Evolutionary conservation across 164 flowering plant species (phyloP).

Genomic region (Berberis thunbergii): DNA sequence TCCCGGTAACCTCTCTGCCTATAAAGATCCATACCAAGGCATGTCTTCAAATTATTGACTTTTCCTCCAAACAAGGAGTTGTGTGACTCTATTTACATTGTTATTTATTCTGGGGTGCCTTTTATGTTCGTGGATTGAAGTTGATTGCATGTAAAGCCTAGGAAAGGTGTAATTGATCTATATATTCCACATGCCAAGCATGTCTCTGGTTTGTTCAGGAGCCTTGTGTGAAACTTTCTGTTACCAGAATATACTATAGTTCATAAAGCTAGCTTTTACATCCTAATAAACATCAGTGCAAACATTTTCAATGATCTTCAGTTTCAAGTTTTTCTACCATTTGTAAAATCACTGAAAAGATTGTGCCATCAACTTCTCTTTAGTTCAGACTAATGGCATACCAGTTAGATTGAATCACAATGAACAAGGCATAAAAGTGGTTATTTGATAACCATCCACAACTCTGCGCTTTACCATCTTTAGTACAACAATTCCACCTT

Average conservation of each 20-base stretch:
- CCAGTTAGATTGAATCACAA: too few relatives aligned
- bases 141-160: not conserved
- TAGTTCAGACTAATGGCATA: too few relatives aligned
- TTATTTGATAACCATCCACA: not conserved
- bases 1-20: constrained; percentile 55
- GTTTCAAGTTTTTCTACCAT: not conserved
- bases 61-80: not conserved
- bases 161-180: not conserved
- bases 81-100: not conserved
- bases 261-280: too few relatives aligned
- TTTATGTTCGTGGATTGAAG: not conserved
- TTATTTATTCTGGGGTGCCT: not conserved
- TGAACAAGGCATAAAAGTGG: too few relatives aligned
- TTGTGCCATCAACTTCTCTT: too few relatives aligned
- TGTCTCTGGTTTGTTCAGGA: not conserved
- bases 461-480: not conserved
- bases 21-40: constrained; percentile 40
- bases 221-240: too few relatives aligned
- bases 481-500: not conserved
- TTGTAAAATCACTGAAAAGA: not conserved
- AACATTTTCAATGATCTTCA: not conserved
- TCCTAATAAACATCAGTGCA: too few relatives aligned
- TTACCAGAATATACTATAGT: too few relatives aligned
- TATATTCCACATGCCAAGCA: not conserved
- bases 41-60: constrained; percentile 26